Evolutionary conservation across 192 early-diverging fungal species (phyloP), one percentile per base, ranked within the genome.

Genomic region (Coemansia sp.): DNA sequence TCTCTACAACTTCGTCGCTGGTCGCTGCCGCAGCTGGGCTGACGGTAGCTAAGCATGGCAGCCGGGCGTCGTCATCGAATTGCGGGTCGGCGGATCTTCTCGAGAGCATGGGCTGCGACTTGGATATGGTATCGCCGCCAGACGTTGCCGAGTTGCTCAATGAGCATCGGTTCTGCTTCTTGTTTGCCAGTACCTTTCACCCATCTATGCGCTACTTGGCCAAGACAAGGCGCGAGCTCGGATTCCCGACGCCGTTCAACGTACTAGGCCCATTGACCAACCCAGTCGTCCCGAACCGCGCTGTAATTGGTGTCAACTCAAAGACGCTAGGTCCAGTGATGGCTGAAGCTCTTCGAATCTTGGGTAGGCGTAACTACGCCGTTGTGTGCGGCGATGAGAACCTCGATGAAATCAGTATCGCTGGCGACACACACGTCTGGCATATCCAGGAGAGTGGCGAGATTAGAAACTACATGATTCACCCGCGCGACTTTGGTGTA

Each of bases 11-110:
- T 0, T 86, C 93, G 9, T 89, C 92, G 25, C 88, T 98, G 45
- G 92, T 98, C 0, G 91, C 91, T 25, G 96, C 96, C 3, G 96
- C 94, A 31, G 95, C 95, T 6, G 96, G 96, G 32, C 86, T 87
- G 65, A 85, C 85, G 67, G 91, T 98, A 46, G 94, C 94, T 57
- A 98, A 98, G 93, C 94, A 95, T 80, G 96, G 96, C 34, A 97
- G 94, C 83, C 85, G 94, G 31, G 92, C 94, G 0, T 88, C 95
- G 19, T 94, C 94, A 5, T 96, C 94, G 1, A 82, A 86, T 51
- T 93, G 89, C 72, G 96, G 96, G 9, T 96, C 94, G 0, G 96
- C 96, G 0, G 95, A 98, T 69, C 85, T 97, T 25, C 82, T 98
- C 66, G 96, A 98, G 85, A 85, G 87, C 37, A 74, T 93, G 57